Evolutionary conservation across 441 rosid species (phyloP), one percentile per base, ranked within the genome.

Genomic region (Populus hybrid): DNA sequence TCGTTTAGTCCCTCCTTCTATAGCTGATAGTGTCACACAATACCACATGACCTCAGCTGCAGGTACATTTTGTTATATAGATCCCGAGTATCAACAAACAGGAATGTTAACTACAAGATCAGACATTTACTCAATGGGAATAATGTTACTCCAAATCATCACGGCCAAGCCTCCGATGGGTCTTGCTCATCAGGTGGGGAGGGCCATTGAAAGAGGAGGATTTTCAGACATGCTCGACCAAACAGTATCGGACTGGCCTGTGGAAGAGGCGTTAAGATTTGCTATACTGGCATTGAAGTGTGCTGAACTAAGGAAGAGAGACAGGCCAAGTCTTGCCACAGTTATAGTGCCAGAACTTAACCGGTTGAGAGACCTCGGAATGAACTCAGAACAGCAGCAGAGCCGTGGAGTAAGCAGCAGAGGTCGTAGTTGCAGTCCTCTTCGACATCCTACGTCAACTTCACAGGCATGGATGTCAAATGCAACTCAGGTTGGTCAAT

Each of bases 1-100:
- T 7, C 80, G 92, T 80, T 77, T 91, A 76, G 94, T 91, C 67
- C 96, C 96, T 4, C 88, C 89, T 64, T 81, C 94, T 8, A 82
- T 91, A 42, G 94, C 89, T 7, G 79, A 91, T 66, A 87, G 76
- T 38, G 92, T 91, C 72, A 91, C 96, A 24, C 92, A 90, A 38
- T 88, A 87, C 78, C 88, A 87, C 82, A 82, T 91, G 92, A 91
- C 94, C 71, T 83, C 90, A 11, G 91, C 96, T 57, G 96, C 96
- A 11, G 96, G 96, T 53, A 91, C 96, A 16, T 89, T 91, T 68
- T 90, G 92, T 82, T 91, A 91, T 82, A 90, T 90, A 40, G 96
- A 91, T 81, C 96, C 96, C 2, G 96, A 90, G 72, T 91, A 91
- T 79, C 96, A 91, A 69, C 96, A 90, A 70, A 84, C 96, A 6